A percentile compares a stretch with the other conserved stretches of the same genome.
Conservation (phyloP, 129 eudicot species). For the Centella asiatica region DNA sequence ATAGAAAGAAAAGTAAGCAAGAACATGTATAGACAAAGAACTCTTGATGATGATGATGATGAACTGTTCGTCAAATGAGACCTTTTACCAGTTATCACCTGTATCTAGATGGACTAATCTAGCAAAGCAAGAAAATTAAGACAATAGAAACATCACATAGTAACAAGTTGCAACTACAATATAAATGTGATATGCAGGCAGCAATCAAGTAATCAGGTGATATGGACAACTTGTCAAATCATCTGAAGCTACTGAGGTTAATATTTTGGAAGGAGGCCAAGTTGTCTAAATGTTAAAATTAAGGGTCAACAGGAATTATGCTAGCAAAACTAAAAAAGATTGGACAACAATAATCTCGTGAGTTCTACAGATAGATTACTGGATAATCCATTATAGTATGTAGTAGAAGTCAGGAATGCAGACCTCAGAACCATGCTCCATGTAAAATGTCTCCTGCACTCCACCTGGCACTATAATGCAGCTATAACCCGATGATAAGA, state of each 20-base stretch:
- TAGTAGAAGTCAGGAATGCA: background rate
- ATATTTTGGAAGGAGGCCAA: no score
- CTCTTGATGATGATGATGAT: background rate
- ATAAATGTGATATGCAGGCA: background rate
- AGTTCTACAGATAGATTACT: no score
- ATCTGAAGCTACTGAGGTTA: background rate
- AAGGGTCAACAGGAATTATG: background rate
- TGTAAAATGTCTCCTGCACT: constrained; percentile 64
- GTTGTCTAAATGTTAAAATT: no score
- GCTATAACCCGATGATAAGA: constrained; percentile 61
- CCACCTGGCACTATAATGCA: constrained; percentile 93
- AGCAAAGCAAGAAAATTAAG: background rate
- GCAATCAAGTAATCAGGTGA: background rate
- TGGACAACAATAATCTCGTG: no score
- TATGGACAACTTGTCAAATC: background rate
- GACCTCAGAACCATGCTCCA: constrained; percentile 90
- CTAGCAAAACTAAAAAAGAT: background rate
- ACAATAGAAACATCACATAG: background rate
- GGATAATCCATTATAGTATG: background rate
- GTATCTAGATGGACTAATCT: background rate
- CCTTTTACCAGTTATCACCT: background rate
- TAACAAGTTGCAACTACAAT: background rate
- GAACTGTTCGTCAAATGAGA: background rate
- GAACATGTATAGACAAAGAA: background rate
- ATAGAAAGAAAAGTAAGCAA: background rate